These are phyloP conservation scores for Macrotyloma uniflorum DNA, from an alignment of 306 rosid species.

Conservation along the genomic window DNA sequence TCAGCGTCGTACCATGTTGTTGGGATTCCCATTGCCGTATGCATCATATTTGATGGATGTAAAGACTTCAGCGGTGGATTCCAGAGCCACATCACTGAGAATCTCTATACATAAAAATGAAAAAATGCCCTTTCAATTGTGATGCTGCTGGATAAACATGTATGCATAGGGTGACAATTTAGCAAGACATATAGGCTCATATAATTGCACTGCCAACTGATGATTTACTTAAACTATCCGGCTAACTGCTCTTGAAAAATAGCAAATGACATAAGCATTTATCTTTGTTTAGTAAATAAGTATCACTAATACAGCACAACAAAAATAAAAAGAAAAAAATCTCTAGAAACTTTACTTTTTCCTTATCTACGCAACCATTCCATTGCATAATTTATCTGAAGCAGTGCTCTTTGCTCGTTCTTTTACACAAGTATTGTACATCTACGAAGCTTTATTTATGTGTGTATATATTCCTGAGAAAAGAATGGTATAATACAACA, in stretches of 20 bases:
- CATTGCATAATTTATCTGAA: conserved; percentile 6
- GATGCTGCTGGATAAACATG: conserved; percentile 19
- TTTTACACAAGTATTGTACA: conserved; percentile 33
- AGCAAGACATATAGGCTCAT: conserved; percentile 33
- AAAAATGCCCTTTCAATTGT: conserved; percentile 28
- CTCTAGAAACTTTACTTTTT: background rate
- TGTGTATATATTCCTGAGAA: background rate
- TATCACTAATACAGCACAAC: background rate
- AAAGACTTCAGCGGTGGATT: conserved; percentile 32
- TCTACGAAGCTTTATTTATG: conserved; percentile 29
- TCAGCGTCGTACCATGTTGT: conserved; percentile 29
- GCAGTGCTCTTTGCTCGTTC: background rate
- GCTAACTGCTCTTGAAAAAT: conserved; percentile 24
- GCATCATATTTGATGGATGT: conserved; percentile 17
- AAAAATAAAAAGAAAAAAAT: background rate
- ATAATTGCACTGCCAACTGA: conserved; percentile 41
- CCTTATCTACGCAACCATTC: conserved; percentile 6
- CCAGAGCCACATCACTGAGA: conserved; percentile 28
- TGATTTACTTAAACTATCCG: conserved; percentile 7
- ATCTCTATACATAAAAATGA: conserved; percentile 24
- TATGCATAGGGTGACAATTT: conserved; percentile 15
- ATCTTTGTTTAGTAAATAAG: background rate
- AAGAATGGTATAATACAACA: conserved; percentile 40
- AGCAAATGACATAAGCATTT: conserved; percentile 32
- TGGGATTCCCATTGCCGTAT: conserved; percentile 29